A percentile compares a stretch with the other conserved stretches of the same genome.
phyloP scores from a whole-genome alignment of 371 early-diverging fungal genomes.

The Dichotomocladium elegans region DNA sequence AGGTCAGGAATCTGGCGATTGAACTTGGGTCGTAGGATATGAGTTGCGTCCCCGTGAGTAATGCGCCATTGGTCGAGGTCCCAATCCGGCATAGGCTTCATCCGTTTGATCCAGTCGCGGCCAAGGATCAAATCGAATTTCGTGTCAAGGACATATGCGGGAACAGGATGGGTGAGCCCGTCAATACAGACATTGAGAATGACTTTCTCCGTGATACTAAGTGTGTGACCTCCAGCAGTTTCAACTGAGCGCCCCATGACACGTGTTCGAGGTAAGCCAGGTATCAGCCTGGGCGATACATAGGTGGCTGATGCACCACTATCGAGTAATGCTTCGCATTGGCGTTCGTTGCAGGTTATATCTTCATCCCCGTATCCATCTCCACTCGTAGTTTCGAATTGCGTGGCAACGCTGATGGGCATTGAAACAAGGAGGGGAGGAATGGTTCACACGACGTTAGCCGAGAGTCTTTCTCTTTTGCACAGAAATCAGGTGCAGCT shows the following conservation, averaged over 20 bases:
- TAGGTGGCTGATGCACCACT: not conserved
- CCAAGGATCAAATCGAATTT: slow-evolving; percentile 3
- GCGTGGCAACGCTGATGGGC: not conserved
- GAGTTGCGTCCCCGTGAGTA: not conserved
- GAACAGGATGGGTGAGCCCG: not conserved
- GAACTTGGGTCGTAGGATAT: not conserved
- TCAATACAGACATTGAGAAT: not conserved
- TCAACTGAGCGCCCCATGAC: not conserved
- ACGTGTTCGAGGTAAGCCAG: not conserved
- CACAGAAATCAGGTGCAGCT: too few species aligned
- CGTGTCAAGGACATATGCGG: not conserved
- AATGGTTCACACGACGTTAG: not conserved
- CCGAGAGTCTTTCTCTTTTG: too few species aligned
- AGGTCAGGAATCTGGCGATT: not conserved
- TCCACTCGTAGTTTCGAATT: not conserved
- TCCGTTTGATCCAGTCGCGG: not conserved
- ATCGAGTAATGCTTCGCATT: not conserved
- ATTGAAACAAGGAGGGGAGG: not conserved
- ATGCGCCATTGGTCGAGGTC: not conserved
- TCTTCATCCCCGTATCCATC: too few species aligned
- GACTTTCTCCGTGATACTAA: not conserved
- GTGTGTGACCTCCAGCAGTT: not conserved
- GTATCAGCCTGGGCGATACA: not conserved
- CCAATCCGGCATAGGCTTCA: slow-evolving; percentile 4
- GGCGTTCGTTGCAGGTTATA: too few species aligned